Base-by-base conservation (phyloP, 2,329 filamentous ascomycete genomes). In the Alternaria viburni region DNA sequence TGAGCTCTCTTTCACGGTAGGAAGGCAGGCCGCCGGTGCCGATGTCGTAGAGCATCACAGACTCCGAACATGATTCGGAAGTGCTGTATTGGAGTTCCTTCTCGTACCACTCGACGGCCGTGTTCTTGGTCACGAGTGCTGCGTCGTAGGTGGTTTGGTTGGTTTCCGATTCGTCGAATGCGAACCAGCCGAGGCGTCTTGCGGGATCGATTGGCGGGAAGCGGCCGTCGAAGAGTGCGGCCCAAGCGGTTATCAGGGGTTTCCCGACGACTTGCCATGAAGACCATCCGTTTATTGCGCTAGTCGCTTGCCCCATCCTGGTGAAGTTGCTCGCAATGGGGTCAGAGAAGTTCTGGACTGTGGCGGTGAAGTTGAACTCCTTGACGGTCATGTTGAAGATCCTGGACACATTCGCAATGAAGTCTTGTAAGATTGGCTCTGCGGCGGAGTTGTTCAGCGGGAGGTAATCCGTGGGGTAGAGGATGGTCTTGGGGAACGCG, bases 11-110 rank as follows among this genome's bases (percentile, higher is more conserved):
- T 63, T 83, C 80, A 11, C 81, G 77, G 61, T 77, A 82, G 6
- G 77, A 79, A 3, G 81, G 80, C 17, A 80, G 55, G 0, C 80
- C 81, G 21, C 81, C 81, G 1, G 80, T 82, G 10, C 81, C 81
- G 54, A 82, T 80, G 64, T 83, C 81, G 66, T 80, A 81, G 21
- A 83, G 68, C 70, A 82, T 77, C 17, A 83, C 69, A 36, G 72
- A 74, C 54, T 82, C 80, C 6, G 80, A 81, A 62, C 81, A 83
- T 2, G 77, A 80, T 44, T 79, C 76, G 7, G 75, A 43, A 1
- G 78, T 81, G 47, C 68, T 72, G 68, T 73, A 79, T 54, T 82
- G 78, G 4, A 82, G 63, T 25, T 79, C 62, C 5, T 66, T 54
- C 54, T 82, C 79, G 66, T 81, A 82, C 76, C 77, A 81, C 55